A percentile compares a stretch with the other conserved stretches of the same genome.
Evolutionary conservation across 108 stramenopile genomes (phyloP).

Genomic region (Aureococcus anophagefferens): DNA sequence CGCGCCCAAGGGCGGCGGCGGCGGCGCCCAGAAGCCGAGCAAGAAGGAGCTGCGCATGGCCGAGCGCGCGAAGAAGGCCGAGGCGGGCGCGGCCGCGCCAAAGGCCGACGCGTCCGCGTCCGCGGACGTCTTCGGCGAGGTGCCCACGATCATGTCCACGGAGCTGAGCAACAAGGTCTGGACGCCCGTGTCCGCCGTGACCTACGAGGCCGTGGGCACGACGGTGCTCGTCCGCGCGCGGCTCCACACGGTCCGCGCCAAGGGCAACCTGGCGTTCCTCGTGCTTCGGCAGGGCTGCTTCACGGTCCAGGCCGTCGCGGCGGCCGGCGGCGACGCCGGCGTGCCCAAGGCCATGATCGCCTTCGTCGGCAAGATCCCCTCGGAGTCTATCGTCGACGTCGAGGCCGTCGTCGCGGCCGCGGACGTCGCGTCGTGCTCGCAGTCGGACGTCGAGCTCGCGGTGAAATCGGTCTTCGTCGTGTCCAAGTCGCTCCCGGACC

Average conservation of each 20-base stretch:
- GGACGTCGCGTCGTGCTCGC: constrained; percentile 74
- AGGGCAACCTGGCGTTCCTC: constrained; percentile 91
- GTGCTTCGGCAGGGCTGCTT: constrained; percentile 76
- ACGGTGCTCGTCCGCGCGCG: constrained; percentile 75
- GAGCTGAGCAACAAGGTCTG: constrained; percentile 46
- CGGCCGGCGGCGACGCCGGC: constrained; percentile 23
- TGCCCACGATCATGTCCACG: constrained; percentile 64
- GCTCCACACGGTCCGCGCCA: constrained; percentile 62
- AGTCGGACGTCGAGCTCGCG: constrained; percentile 83
- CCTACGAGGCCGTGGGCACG: constrained; percentile 59
- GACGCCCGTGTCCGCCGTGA: constrained; percentile 65
- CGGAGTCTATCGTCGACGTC: constrained; percentile 90
- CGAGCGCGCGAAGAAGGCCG: constrained; percentile 12
- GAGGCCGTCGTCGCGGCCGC: constrained; percentile 65
- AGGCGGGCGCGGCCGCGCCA: constrained; percentile 32
- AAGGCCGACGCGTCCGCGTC: constrained; percentile 65
- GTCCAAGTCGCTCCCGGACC: constrained; percentile 59
- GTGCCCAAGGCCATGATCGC: constrained; percentile 82
- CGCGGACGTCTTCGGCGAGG: constrained; percentile 80
- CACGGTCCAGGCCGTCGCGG: constrained; percentile 83
- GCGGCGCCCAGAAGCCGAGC: constrained; percentile 22
- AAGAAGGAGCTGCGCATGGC: constrained; percentile 6
- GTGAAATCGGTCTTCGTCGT: constrained; percentile 73
- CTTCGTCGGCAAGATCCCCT: constrained; percentile 70
- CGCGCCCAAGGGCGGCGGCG: constrained; percentile 28